Conservation (phyloP, 495 filamentous ascomycete species). For the Podospora pseudoanserina region DNA sequence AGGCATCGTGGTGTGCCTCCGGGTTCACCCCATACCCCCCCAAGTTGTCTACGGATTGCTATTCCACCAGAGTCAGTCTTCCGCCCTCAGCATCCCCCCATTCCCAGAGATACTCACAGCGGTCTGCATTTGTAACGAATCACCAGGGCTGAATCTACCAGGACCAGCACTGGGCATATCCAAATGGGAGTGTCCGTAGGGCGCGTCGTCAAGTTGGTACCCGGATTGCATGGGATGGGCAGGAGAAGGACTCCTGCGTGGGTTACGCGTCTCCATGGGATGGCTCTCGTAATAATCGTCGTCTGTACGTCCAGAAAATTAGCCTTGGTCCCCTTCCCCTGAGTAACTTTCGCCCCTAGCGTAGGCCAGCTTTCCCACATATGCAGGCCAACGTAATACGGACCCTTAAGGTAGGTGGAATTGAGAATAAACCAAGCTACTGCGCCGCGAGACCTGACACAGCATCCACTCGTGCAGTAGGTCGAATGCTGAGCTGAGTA, state of each 20-base stretch:
- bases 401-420: slow-evolving; percentile 20
- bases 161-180: slow-evolving; percentile 60
- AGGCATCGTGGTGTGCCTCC: slow-evolving; percentile 78
- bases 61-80: background rate
- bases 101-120: slow-evolving; percentile 50
- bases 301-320: slow-evolving; percentile 42
- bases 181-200: slow-evolving; percentile 56
- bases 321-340: slow-evolving; percentile 15
- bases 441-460: slow-evolving; percentile 23
- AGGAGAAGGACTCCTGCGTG: slow-evolving; percentile 54
- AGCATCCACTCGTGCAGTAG: background rate
- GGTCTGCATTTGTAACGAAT: slow-evolving; percentile 67
- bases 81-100: background rate
- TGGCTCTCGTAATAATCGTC: slow-evolving; percentile 58
- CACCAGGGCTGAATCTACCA: slow-evolving; percentile 49
- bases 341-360: background rate
- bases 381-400: slow-evolving; percentile 17
- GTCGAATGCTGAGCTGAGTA: slow-evolving; percentile 1
- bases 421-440: slow-evolving; percentile 13
- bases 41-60: slow-evolving; percentile 78
- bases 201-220: slow-evolving; percentile 69
- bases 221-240: slow-evolving; percentile 53
- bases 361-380: background rate
- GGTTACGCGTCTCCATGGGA: slow-evolving; percentile 53
- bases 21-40: slow-evolving; percentile 74